phyloP scores from a whole-genome alignment of 192 early-diverging fungal genomes.

The Phlyctochytrium arcticum region DNA sequence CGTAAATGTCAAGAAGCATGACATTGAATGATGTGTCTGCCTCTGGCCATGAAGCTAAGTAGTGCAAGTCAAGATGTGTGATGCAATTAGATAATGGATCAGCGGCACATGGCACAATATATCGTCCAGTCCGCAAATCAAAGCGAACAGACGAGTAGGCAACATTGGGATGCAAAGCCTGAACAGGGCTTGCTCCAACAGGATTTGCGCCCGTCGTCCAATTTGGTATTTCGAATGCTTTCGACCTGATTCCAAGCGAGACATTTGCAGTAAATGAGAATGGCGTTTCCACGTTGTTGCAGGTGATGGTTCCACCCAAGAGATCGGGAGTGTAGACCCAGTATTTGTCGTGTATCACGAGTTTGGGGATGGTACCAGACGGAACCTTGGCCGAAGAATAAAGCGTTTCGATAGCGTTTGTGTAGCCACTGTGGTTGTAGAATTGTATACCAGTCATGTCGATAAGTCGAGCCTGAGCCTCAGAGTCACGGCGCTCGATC shows the following conservation, averaged over 20 bases:
- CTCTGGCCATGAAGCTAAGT: background rate
- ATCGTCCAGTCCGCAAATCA: background rate
- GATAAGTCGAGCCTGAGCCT: background rate
- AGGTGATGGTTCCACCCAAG: background rate
- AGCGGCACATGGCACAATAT: background rate
- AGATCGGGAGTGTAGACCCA: background rate
- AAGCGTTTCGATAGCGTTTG: background rate
- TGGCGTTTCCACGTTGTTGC: background rate
- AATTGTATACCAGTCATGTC: slow-evolving; percentile 1
- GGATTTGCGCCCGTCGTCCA: background rate
- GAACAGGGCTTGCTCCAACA: background rate
- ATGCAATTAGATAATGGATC: background rate
- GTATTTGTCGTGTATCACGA: background rate
- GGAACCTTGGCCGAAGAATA: background rate
- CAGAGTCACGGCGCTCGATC: background rate
- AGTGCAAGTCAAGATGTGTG: background rate
- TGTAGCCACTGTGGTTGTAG: slow-evolving; percentile 10
- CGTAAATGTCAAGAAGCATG: background rate
- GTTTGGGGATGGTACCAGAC: background rate
- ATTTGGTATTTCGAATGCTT: background rate
- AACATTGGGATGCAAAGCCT: background rate
- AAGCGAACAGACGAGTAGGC: background rate
- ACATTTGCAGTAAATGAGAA: background rate
- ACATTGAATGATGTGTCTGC: background rate
- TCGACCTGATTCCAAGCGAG: background rate